These are phyloP conservation scores for Penicillium hesseltinei DNA, from an alignment of 2,329 filamentous ascomycete genomes.

Conservation along the genomic window DNA sequence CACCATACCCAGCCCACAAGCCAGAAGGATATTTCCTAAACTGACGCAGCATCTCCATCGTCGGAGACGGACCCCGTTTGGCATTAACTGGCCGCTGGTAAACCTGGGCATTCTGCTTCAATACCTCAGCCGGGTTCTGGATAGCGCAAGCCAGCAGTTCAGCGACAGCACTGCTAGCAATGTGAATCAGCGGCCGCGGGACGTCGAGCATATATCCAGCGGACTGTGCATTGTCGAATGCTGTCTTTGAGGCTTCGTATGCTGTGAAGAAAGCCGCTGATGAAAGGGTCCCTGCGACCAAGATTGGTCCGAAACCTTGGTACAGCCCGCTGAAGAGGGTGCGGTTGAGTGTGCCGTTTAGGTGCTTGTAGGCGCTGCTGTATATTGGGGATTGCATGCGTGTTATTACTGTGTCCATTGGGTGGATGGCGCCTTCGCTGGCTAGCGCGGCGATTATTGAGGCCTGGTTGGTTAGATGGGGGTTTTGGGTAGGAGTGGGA, in stretches of 20 bases:
- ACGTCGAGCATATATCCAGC: conserved; percentile 5
- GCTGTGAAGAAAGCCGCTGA: conserved; percentile 7
- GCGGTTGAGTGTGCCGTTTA: conserved; percentile 5
- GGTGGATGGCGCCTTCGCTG: conserved; percentile 12
- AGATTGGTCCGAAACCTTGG: conserved; percentile 11
- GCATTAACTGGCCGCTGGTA: not conserved
- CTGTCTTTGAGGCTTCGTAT: conserved; percentile 10
- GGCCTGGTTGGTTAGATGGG: conserved; percentile 3
- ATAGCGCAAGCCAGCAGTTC: conserved; percentile 9
- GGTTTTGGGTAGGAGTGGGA: not conserved
- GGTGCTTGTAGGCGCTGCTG: conserved; percentile 4
- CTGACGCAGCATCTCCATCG: conserved; percentile 2
- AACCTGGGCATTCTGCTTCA: conserved; percentile 15
- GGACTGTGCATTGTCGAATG: conserved; percentile 2
- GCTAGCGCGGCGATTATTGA: conserved; percentile 9
- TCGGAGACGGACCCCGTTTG: not conserved
- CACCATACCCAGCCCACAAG: conserved; percentile 8
- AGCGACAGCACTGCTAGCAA: conserved; percentile 6
- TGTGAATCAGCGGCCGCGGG: conserved; percentile 1
- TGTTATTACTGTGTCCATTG: conserved; percentile 14
- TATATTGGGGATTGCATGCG: conserved; percentile 12
- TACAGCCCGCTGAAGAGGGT: conserved; percentile 11
- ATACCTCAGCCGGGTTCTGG: conserved; percentile 10
- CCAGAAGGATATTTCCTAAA: conserved; percentile 2
- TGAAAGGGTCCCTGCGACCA: conserved; percentile 3